Evolutionary conservation across 1,139 yeast species (phyloP).

Genomic region (Zygosaccharomyces sapae): DNA sequence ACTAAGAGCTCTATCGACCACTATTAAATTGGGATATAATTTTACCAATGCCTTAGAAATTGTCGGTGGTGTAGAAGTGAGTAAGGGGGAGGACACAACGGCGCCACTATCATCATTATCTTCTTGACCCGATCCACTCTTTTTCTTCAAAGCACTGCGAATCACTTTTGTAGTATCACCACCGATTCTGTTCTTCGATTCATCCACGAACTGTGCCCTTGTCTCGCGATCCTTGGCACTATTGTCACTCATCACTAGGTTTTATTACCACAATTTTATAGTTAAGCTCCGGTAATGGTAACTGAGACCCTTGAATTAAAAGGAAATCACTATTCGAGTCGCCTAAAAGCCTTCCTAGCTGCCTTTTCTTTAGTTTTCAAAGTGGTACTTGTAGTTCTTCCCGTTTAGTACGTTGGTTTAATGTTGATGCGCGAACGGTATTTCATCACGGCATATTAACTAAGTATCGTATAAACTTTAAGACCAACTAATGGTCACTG

Average conservation of each 20-base stretch:
- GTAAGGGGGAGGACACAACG: slow-evolving; percentile 52
- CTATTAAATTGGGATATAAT: slow-evolving; percentile 77
- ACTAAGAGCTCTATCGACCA: slow-evolving; percentile 64
- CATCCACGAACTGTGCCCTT: slow-evolving; percentile 32
- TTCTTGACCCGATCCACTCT: slow-evolving; percentile 8
- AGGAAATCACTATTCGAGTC: no score
- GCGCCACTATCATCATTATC: slow-evolving; percentile 16
- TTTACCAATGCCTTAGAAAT: slow-evolving; percentile 77
- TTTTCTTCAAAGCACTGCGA: slow-evolving; percentile 30
- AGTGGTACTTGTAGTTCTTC: not conserved
- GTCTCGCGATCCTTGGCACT: slow-evolving; percentile 21
- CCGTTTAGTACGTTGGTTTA: not conserved
- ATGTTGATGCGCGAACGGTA: not conserved
- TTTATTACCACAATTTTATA: not conserved
- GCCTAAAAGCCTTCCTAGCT: no score
- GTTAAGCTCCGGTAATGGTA: no score
- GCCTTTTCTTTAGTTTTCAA: no score
- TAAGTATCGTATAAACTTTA: not conserved
- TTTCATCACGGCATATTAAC: not conserved
- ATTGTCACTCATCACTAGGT: slow-evolving; percentile 20
- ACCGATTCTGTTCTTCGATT: slow-evolving; percentile 28
- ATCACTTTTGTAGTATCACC: slow-evolving; percentile 30
- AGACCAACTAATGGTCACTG: not conserved
- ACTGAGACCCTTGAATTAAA: no score
- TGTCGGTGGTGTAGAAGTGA: slow-evolving; percentile 83